phyloP scores from a whole-genome alignment of 352 stramenopile genomes.

The Peronospora destructor region DNA sequence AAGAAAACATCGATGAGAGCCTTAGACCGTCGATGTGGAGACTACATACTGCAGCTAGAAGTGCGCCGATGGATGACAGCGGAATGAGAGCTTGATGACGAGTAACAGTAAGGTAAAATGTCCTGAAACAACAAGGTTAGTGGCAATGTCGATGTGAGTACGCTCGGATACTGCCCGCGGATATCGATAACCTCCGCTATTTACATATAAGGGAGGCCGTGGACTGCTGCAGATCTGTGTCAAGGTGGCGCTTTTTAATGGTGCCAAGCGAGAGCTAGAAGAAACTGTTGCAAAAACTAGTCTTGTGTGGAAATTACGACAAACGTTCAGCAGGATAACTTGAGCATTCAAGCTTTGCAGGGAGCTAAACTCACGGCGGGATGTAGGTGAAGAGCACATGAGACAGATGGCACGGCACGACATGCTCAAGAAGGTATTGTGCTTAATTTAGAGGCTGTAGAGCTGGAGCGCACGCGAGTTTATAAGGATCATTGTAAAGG shows the following conservation, averaged over 20 bases:
- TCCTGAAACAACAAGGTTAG: conserved; percentile 23
- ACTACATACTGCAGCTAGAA: conserved; percentile 54
- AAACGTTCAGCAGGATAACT: conserved; percentile 92
- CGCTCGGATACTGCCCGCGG: conserved; percentile 47
- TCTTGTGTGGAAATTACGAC: conserved; percentile 92
- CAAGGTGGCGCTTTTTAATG: conserved; percentile 61
- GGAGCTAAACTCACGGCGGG: conserved; percentile 90
- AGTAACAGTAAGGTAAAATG: conserved; percentile 5
- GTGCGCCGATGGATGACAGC: conserved; percentile 42
- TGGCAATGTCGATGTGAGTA: conserved; percentile 12
- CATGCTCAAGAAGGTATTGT: conserved; percentile 72
- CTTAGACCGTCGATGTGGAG: conserved; percentile 20
- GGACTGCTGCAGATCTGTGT: conserved; percentile 66
- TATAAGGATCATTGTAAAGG: conserved; percentile 89
- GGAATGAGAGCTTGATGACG: conserved; percentile 22
- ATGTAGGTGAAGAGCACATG: conserved; percentile 91
- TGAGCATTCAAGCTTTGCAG: conserved; percentile 91
- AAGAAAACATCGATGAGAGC: conserved; percentile 16
- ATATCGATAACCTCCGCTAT: conserved; percentile 85
- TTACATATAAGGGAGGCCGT: conserved; percentile 85
- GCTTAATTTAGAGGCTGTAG: conserved; percentile 62
- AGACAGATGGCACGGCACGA: conserved; percentile 87
- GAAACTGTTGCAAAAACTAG: conserved; percentile 45
- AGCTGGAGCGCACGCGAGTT: conserved; percentile 74
- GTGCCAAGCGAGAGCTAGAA: conserved; percentile 53